A percentile compares a stretch with the other conserved stretches of the same genome.
Evolutionary conservation across 257 asterid species (phyloP).

Genomic region (Gentiana dahurica): DNA sequence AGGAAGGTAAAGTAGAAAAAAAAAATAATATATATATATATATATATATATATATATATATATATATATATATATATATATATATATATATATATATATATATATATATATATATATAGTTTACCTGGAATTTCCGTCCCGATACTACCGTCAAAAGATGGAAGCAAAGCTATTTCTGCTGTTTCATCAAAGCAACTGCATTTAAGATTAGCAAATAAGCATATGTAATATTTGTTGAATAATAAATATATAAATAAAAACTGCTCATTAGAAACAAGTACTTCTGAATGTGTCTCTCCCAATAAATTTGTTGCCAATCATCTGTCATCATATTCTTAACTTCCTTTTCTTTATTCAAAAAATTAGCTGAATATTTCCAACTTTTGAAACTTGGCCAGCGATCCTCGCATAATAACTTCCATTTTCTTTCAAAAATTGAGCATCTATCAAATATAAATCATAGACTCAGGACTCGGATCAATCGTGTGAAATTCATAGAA

Average conservation of each 20-base stretch:
- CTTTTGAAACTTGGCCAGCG: conserved; percentile 54
- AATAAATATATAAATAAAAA: conserved; percentile 8
- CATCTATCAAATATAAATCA: conserved; percentile 12
- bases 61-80: too few relatives aligned
- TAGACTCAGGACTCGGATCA: conserved; percentile 1
- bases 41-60: too few relatives aligned
- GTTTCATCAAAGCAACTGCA: conserved; percentile 77
- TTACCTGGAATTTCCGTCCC: conserved; percentile 67
- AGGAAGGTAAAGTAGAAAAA: too few relatives aligned
- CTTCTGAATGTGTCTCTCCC: conserved; percentile 88
- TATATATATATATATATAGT: neutral
- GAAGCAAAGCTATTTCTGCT: conserved; percentile 73
- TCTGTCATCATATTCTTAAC: conserved; percentile 21
- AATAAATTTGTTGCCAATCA: conserved; percentile 75
- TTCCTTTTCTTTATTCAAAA: conserved; percentile 25
- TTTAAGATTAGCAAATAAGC: conserved; percentile 13
- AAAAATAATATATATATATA: too few relatives aligned
- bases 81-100: too few relatives aligned
- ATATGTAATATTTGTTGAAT: conserved; percentile 2
- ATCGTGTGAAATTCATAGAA: neutral
- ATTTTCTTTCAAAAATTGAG: conserved; percentile 42
- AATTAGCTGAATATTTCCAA: conserved; percentile 19
- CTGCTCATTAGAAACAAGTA: conserved; percentile 19
- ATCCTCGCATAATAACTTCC: conserved; percentile 41
- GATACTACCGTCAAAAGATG: conserved; percentile 52